Base-by-base conservation (phyloP, 768 basidiomycete species). In the Hypholoma fasciculare region DNA sequence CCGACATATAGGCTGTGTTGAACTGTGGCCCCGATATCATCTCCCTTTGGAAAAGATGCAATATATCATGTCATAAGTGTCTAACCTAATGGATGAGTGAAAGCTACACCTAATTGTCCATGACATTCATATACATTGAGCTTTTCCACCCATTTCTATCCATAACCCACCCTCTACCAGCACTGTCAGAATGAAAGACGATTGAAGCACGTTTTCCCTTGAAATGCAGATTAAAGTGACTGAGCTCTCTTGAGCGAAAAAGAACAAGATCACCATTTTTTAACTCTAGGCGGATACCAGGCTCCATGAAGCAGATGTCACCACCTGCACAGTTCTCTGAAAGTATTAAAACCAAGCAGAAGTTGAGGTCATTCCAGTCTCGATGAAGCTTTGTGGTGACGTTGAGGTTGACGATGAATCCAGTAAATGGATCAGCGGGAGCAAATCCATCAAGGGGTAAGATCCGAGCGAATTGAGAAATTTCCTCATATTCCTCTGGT, bases 321-420 rank as follows among this genome's bases (percentile, higher is more conserved):
- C 64, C 68, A 0, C 65, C 67, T 7, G 36, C 14, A 30, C 61
- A 63, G 2, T 52, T 56, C 14, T 64, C 47, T 4, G 62, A 57
- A 57, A 65, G 46, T 4, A 56, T 44, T 17, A 71, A 40, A 3
- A 69, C 63, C 0, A 71, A 17, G 50, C 70, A 71, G 1, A 71
- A 44, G 7, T 57, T 36, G 23, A 62, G 47, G 60, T 72, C 69
- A 12, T 58, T 54, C 16, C 43, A 30, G 47, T 72, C 68, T 4
- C 62, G 40, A 44, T 72, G 71, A 12, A 59, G 56, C 7, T 39
- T 52, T 0, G 68, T 71, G 0, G 57, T 40, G 0, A 68, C 62
- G 34, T 67, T 65, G 34, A 71, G 30, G 36, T 72, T 71, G 16
- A 71, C 34, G 0, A 69, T 64, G 43, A 70, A 69, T 0, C 72